phyloP scores from a whole-genome alignment of 1,284 basidiomycete genomes.

The Stereum hirsutum region DNA sequence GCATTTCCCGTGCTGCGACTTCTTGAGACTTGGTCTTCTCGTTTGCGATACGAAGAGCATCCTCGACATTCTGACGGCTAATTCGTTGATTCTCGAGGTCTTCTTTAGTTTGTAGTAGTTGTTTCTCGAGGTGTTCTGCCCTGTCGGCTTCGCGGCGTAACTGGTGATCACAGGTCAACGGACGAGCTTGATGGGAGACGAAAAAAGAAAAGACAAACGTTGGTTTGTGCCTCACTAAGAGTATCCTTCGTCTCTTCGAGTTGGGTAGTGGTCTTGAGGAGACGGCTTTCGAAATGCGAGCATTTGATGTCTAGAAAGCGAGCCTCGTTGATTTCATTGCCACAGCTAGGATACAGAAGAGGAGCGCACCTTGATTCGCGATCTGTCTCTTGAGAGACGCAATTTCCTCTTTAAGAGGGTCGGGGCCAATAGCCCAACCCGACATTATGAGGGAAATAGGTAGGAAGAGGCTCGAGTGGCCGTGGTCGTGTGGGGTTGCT shows the following conservation, averaged over 20 bases:
- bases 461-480: neutral
- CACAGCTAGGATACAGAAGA: neutral
- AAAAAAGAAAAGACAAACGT: conserved; percentile 30
- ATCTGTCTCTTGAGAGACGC: conserved; percentile 48
- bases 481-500: neutral
- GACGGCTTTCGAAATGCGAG: conserved; percentile 44
- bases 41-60: conserved; percentile 36
- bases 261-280: conserved; percentile 45
- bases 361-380: conserved; percentile 47
- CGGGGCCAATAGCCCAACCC: conserved; percentile 44
- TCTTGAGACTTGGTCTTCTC: conserved; percentile 44
- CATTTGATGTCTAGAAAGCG: conserved; percentile 39
- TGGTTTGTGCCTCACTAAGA: conserved; percentile 49
- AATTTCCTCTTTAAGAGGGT: conserved; percentile 53
- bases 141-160: conserved; percentile 50
- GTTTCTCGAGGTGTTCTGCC: conserved; percentile 42
- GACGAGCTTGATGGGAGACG: conserved; percentile 6
- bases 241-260: conserved; percentile 41
- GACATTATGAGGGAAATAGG: conserved; percentile 33
- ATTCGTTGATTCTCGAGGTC: conserved; percentile 49
- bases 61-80: conserved; percentile 42
- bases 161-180: conserved; percentile 23
- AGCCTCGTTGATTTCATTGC: conserved; percentile 7
- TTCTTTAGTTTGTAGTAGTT: conserved; percentile 35
- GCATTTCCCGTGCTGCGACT: conserved; percentile 40